Percentiles rank a stretch among this genome's conserved stretches.
Conservation (phyloP, 352 stramenopile species). For the Phytophthora hibernalis region DNA sequence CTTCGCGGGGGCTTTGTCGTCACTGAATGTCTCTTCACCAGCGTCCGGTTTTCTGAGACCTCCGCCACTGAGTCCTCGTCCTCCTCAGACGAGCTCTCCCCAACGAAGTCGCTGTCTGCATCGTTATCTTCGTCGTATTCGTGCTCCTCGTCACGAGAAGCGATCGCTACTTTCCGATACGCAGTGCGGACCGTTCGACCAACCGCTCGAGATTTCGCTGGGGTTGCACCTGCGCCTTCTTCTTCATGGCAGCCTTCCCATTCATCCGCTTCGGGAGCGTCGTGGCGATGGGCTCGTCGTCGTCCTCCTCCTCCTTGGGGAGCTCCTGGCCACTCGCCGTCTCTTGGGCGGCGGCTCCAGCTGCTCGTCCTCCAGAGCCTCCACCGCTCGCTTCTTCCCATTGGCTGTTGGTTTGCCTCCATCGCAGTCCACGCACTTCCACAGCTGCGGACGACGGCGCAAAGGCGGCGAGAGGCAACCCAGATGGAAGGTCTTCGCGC, state of each 20-base stretch:
- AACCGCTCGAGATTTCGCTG: constrained; percentile 5
- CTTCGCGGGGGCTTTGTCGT: constrained; percentile 23
- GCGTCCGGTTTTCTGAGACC: constrained; percentile 6
- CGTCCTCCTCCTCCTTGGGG: constrained; percentile 3
- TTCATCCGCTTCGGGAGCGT: constrained; percentile 17
- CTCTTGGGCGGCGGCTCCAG: constrained; percentile 20
- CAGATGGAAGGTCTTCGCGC: constrained; percentile 57
- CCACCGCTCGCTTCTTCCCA: constrained; percentile 19
- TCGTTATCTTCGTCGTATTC: constrained; percentile 42
- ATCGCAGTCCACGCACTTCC: constrained; percentile 52
- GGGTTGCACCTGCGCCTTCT: constrained; percentile 27
- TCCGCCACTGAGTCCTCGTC: constrained; percentile 38
- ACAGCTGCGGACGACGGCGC: constrained; percentile 52
- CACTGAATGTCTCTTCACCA: constrained; percentile 6
- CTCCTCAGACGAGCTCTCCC: constrained; percentile 42
- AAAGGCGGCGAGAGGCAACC: constrained; percentile 60
- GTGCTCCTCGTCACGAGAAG: constrained; percentile 22
- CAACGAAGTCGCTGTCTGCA: constrained; percentile 60
- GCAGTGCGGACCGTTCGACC: constrained; percentile 12
- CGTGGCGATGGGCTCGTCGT: constrained; percentile 14
- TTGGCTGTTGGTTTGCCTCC: neutral
- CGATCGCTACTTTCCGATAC: constrained; percentile 2
- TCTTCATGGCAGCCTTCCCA: constrained; percentile 42
- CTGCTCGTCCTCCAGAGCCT: constrained; percentile 13
- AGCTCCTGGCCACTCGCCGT: constrained; percentile 15